Percentiles rank a stretch among this genome's conserved stretches.
These are phyloP conservation scores for Dryas integrifolia DNA, from an alignment of 331 rosid species.

Conservation along the genomic window DNA sequence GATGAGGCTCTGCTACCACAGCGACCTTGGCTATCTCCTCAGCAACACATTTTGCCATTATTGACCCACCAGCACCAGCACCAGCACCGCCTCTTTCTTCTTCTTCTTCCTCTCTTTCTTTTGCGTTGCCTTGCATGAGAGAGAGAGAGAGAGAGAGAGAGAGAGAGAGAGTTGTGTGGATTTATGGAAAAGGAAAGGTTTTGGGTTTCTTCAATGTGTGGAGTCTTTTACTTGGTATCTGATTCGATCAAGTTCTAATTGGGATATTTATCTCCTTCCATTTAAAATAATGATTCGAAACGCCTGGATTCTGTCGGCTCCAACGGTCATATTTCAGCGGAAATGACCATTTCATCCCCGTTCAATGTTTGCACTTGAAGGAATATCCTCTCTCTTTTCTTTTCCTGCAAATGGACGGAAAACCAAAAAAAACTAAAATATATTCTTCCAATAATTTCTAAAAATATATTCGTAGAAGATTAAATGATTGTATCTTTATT, in stretches of 20 bases:
- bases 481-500: no score
- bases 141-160: constrained; percentile 6
- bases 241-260: constrained; percentile 35
- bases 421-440: no score
- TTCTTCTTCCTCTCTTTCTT: constrained; percentile 17
- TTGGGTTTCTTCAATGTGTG: constrained; percentile 16
- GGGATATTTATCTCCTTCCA: neutral
- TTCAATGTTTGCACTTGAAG: neutral
- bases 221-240: constrained; percentile 32
- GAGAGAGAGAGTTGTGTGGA: constrained; percentile 1
- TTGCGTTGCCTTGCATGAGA: constrained; percentile 29
- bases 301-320: constrained; percentile 25
- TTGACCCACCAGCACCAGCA: constrained; percentile 14
- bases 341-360: constrained; percentile 12
- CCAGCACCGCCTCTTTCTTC: constrained; percentile 12
- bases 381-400: neutral
- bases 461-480: no score
- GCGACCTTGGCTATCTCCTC: constrained; percentile 19
- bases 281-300: constrained; percentile 19
- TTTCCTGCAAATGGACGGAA: no score
- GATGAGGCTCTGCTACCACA: constrained; percentile 49
- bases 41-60: constrained; percentile 36
- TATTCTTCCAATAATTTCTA: no score
- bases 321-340: constrained; percentile 46
- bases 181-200: constrained; percentile 17